These are phyloP conservation scores for Diplodia intermedia DNA, from an alignment of 2,329 filamentous ascomycete genomes.

Conservation along the genomic window DNA sequence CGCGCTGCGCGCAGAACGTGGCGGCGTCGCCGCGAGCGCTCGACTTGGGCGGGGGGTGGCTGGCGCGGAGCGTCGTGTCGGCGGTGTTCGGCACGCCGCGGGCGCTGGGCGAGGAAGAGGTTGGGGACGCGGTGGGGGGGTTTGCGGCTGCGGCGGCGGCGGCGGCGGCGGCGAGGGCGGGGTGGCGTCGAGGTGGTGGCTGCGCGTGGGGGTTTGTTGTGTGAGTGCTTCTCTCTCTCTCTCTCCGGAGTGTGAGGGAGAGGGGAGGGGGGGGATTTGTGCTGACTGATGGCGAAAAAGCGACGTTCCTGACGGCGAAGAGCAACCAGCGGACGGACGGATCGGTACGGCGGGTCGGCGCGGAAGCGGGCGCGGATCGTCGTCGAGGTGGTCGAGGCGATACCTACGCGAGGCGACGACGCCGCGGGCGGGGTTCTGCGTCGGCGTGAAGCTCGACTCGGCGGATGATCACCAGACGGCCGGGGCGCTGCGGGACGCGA, in stretches of 20 bases:
- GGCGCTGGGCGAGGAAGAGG: constrained; percentile 63
- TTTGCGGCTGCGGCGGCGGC: constrained; percentile 63
- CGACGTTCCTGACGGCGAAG: constrained; percentile 10
- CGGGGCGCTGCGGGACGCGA: constrained; percentile 53
- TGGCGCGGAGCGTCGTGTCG: background rate
- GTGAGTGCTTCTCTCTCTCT: background rate
- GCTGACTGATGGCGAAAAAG: background rate
- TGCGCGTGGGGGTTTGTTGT: constrained; percentile 40
- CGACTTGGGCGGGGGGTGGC: constrained; percentile 45
- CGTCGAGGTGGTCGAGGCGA: constrained; percentile 53
- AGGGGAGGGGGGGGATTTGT: background rate
- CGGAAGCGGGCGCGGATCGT: constrained; percentile 55
- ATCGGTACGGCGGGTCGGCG: constrained; percentile 53
- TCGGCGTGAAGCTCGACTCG: constrained; percentile 60
- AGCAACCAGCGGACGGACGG: constrained; percentile 57
- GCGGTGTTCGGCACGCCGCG: constrained; percentile 60
- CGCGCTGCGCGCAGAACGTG: constrained; percentile 50
- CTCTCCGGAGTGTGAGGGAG: too few relatives aligned
- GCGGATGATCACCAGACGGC: constrained; percentile 55
- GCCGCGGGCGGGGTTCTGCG: constrained; percentile 53
- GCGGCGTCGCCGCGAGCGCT: constrained; percentile 56
- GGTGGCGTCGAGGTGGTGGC: constrained; percentile 62
- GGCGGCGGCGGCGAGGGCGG: constrained; percentile 57
- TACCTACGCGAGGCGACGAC: constrained; percentile 50
- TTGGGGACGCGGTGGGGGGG: constrained; percentile 58